phyloP scores from a whole-genome alignment of 2,329 filamentous ascomycete species.

The Trichophyton simii region DNA sequence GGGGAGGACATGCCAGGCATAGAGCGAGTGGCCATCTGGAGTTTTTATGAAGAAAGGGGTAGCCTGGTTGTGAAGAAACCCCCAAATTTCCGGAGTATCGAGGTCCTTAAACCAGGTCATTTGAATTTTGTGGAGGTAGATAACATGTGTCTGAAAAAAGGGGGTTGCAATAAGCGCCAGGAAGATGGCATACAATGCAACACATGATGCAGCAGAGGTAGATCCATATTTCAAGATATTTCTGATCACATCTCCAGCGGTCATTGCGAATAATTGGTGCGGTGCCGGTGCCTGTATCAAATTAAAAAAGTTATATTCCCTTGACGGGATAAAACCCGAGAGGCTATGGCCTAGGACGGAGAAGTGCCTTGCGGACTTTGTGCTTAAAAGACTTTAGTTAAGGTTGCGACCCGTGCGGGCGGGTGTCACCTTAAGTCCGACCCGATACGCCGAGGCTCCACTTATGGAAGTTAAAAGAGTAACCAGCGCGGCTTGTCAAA shows the following conservation, averaged over 20 bases:
- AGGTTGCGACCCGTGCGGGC: no score
- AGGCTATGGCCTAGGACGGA: no score
- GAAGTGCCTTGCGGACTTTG: no score
- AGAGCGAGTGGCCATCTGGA: conserved; percentile 30
- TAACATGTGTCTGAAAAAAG: conserved; percentile 21
- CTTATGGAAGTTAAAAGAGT: no score
- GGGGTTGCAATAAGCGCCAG: background rate
- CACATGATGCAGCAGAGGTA: background rate
- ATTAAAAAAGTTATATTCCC: no score
- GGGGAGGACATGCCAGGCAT: conserved; percentile 42
- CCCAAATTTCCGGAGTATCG: conserved; percentile 37
- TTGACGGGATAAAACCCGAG: no score
- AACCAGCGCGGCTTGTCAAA: no score
- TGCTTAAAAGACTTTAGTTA: no score
- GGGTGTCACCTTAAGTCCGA: no score
- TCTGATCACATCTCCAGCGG: background rate
- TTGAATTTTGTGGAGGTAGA: conserved; percentile 44
- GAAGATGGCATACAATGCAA: background rate
- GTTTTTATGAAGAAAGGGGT: conserved; percentile 38
- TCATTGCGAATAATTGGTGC: background rate
- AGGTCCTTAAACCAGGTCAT: conserved; percentile 45
- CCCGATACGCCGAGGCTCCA: no score
- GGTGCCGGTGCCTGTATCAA: no score
- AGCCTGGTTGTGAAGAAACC: conserved; percentile 39
- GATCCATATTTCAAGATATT: background rate